These are phyloP conservation scores for Acanthamoeba royreba DNA, from an alignment of 208 protist species.

Conservation along the genomic window DNA sequence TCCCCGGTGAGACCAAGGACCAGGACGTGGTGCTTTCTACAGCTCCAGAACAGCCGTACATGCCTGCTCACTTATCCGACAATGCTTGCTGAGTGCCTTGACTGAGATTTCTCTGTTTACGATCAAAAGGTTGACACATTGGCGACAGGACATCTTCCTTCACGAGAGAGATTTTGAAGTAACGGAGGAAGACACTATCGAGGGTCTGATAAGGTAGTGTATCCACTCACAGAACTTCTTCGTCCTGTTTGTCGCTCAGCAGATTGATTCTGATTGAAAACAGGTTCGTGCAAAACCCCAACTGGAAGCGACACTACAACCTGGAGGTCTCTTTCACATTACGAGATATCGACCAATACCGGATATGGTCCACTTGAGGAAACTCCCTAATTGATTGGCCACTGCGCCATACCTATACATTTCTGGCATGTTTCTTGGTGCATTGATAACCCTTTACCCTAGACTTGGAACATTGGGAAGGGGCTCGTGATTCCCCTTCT, in stretches of 20 bases:
- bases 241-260: too few species aligned
- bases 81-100: background rate
- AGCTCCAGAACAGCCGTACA: background rate
- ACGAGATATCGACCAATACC: background rate
- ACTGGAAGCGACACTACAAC: constrained; percentile 35
- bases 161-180: background rate
- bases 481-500: too few species aligned
- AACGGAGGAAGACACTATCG: background rate
- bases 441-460: too few species aligned
- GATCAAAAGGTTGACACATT: background rate
- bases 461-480: too few species aligned
- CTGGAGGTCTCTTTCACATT: background rate
- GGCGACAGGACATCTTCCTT: constrained; percentile 15
- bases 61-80: background rate
- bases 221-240: too few species aligned
- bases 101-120: background rate
- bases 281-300: background rate
- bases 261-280: too few species aligned
- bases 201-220: background rate
- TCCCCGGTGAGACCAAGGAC: background rate
- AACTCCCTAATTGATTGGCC: too few species aligned
- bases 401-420: too few species aligned
- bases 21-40: constrained; percentile 5
- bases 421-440: too few species aligned
- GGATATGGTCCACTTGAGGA: background rate